These are phyloP conservation scores for Lanmaoa pseudosensibilis DNA, from an alignment of 768 basidiomycete genomes.

Conservation along the genomic window DNA sequence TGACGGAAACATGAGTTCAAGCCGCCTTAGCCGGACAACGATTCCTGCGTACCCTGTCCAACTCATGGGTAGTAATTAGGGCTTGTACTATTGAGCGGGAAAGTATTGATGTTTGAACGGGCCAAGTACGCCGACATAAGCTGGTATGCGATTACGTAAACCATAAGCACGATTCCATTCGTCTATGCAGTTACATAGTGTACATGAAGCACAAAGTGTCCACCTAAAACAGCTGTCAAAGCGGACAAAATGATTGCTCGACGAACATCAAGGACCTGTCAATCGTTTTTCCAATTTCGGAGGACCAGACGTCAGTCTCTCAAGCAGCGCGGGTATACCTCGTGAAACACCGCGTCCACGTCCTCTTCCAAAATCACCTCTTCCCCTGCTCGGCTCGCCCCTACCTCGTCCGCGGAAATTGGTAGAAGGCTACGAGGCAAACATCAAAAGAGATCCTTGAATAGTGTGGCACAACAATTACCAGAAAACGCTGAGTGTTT, in stretches of 20 bases:
- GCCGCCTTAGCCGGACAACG: not conserved
- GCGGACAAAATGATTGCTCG: not conserved
- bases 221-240: not conserved
- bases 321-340: constrained; percentile 14
- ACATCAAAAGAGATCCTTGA: not conserved
- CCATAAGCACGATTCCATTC: not conserved
- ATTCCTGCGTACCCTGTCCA: constrained; percentile 49
- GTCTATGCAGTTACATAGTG: not conserved
- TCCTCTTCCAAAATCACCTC: constrained; percentile 23
- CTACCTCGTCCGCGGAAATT: constrained; percentile 26
- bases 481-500: constrained; percentile 21
- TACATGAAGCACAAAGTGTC: not conserved
- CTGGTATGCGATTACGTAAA: constrained; percentile 19
- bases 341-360: constrained; percentile 24
- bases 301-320: constrained; percentile 15
- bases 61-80: constrained; percentile 42
- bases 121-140: not conserved
- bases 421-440: constrained; percentile 10
- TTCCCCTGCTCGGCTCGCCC: constrained; percentile 17
- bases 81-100: not conserved
- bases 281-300: constrained; percentile 22
- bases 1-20: constrained; percentile 28
- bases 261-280: not conserved
- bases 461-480: constrained; percentile 7
- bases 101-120: not conserved